Evolutionary conservation across 768 basidiomycete species (phyloP), one percentile per base, ranked within the genome.

Genomic region (Leucogyrophana mollusca): DNA sequence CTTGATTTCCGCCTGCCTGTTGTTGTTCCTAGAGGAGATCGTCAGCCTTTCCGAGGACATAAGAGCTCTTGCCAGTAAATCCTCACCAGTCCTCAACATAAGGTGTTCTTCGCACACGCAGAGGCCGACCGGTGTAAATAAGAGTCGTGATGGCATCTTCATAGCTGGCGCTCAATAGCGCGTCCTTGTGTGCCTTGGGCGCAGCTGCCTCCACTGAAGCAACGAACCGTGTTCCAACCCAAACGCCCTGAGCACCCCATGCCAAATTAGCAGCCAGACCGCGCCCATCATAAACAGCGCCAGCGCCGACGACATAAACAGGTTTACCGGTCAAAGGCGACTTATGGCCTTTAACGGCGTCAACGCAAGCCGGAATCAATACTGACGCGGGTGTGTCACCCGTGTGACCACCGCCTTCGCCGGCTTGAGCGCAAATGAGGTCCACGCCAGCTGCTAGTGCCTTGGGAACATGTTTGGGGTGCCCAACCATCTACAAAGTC

Each of bases 361-460:
- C 92, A 37, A 95, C 91, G 56, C 87, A 90, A 0, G 91, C 91
- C 8, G 93, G 92, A 50, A 97, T 91, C 54, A 97, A 80, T 60
- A 97, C 79, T 11, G 85, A 84, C 2, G 88, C 85, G 1, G 93
- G 80, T 8, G 85, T 80, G 52, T 89, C 84, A 18, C 94, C 94
- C 0, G 94, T 95, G 73, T 85, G 83, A 11, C 90, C 90, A 43
- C 92, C 91, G 30, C 89, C 94, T 68, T 96, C 94, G 20, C 91
- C 90, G 2, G 87, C 93, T 68, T 95, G 93, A 3, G 92, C 92
- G 57, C 94, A 96, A 61, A 97, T 94, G 50, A 97, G 72, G 59
- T 97, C 94, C 24, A 90, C 87, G 27, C 94, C 94, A 27, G 75
- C 85, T 3, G 77, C 88, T 24, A 95, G 77, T 7, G 90, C 90